Percentiles rank a stretch among this genome's conserved stretches.
Conservation (phyloP, 352 stramenopile genomes). For the Ophiocytium majus region DNA sequence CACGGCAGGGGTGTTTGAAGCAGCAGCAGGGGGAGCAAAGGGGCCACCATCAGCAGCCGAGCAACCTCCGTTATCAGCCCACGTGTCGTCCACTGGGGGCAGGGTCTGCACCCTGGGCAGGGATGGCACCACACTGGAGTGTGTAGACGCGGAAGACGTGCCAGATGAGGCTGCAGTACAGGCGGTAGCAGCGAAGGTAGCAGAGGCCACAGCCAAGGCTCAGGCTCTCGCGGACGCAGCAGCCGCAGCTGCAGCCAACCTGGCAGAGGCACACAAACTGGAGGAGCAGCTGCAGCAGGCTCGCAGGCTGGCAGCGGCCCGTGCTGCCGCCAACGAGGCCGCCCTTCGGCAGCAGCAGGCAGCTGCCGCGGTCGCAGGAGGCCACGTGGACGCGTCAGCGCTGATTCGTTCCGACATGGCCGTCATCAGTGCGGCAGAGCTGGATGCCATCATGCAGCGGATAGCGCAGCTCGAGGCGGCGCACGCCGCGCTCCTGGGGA, state of each 20-base stretch:
- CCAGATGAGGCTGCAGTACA: not conserved
- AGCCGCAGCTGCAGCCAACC: not conserved
- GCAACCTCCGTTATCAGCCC: too few relatives aligned
- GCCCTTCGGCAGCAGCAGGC: not conserved
- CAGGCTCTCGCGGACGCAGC: not conserved
- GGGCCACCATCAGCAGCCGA: too few relatives aligned
- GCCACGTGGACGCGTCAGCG: too few relatives aligned
- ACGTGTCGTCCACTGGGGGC: too few relatives aligned
- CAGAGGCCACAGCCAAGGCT: not conserved
- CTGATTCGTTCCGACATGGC: too few relatives aligned
- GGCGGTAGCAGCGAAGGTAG: not conserved
- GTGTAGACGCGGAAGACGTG: not conserved
- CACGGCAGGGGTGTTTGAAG: too few relatives aligned
- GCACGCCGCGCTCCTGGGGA: constrained; percentile 32
- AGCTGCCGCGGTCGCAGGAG: too few relatives aligned
- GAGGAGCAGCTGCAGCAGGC: not conserved
- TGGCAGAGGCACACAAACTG: not conserved
- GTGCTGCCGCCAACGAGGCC: too few relatives aligned
- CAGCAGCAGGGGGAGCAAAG: too few relatives aligned
- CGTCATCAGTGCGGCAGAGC: constrained; percentile 3
- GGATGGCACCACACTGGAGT: not conserved
- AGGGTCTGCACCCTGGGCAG: not conserved
- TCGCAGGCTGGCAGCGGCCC: not conserved
- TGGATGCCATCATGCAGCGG: constrained; percentile 27
- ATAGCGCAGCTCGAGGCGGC: constrained; percentile 29